These are phyloP conservation scores for Nicotiana undulata DNA, from an alignment of 257 asterid genomes.

Conservation along the genomic window DNA sequence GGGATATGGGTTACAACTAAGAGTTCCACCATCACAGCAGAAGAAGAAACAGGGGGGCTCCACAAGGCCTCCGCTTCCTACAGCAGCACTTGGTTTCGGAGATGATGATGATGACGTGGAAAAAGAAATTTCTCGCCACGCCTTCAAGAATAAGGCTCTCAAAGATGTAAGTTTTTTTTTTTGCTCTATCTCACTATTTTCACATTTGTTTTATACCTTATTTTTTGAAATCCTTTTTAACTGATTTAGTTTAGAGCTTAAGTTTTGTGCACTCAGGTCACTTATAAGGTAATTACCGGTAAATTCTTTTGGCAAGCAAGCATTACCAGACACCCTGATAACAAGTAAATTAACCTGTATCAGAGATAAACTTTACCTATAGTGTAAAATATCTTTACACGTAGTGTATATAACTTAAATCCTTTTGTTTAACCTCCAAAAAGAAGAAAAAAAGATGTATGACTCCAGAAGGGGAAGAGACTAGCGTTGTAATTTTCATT, in stretches of 20 bases:
- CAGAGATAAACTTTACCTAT: too few relatives aligned
- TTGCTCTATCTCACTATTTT: background rate
- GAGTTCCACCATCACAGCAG: conserved; percentile 64
- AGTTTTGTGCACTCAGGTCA: too few relatives aligned
- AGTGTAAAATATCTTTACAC: too few relatives aligned
- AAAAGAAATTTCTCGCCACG: conserved; percentile 74
- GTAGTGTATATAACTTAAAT: too few relatives aligned
- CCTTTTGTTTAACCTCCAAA: too few relatives aligned
- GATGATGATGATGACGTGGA: conserved; percentile 71
- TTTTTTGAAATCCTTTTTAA: too few relatives aligned
- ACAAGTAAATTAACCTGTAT: too few relatives aligned
- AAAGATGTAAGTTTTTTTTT: conserved; percentile 53
- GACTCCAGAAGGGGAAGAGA: background rate
- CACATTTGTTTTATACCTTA: background rate
- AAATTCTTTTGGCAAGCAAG: too few relatives aligned
- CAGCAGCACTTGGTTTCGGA: conserved; percentile 43
- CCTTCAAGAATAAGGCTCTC: conserved; percentile 67
- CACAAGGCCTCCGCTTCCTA: conserved; percentile 47
- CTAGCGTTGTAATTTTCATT: background rate
- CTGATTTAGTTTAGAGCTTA: too few relatives aligned
- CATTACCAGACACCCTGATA: too few relatives aligned
- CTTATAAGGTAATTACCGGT: too few relatives aligned
- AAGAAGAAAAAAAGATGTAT: too few relatives aligned
- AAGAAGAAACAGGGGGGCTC: conserved; percentile 45
- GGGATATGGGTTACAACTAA: conserved; percentile 74